These are phyloP conservation scores for Volvox africanus DNA, from an alignment of 139 green algal genomes.

Conservation along the genomic window DNA sequence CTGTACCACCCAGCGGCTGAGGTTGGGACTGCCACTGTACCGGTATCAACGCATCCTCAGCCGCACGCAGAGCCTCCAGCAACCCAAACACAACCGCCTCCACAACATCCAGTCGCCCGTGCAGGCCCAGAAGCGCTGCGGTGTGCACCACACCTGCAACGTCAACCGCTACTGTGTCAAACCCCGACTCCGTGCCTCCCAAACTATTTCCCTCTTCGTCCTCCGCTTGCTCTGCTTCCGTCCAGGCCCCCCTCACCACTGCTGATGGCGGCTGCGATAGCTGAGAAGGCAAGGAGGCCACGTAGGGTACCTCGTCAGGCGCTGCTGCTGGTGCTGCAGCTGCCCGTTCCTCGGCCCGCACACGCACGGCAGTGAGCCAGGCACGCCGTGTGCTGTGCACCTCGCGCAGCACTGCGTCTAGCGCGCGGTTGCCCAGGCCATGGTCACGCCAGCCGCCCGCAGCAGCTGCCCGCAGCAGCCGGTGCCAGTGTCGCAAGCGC, in stretches of 20 bases:
- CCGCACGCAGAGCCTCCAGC: not conserved
- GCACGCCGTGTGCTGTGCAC: not conserved
- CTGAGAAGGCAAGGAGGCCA: not conserved
- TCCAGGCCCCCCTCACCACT: not conserved
- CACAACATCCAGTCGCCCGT: not conserved
- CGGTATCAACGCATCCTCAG: not conserved
- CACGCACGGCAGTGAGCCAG: constrained; percentile 3
- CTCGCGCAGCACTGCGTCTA: constrained; percentile 13
- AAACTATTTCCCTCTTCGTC: not conserved
- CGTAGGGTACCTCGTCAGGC: not conserved
- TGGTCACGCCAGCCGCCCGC: not conserved
- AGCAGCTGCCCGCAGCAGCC: constrained; percentile 24
- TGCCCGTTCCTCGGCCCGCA: not conserved
- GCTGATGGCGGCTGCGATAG: not conserved
- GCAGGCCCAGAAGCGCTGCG: not conserved
- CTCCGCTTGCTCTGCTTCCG: not conserved
- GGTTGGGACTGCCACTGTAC: not conserved
- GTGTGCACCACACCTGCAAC: not conserved
- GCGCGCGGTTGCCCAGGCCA: not conserved
- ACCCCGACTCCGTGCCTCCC: not conserved
- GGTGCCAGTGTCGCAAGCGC: constrained; percentile 25
- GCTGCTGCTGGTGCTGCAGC: not conserved
- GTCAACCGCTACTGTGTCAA: not conserved
- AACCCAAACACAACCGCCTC: not conserved
- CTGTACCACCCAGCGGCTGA: too few species aligned